Conservation (phyloP, 2,329 filamentous ascomycete genomes). For the Colletotrichum shisoi region DNA sequence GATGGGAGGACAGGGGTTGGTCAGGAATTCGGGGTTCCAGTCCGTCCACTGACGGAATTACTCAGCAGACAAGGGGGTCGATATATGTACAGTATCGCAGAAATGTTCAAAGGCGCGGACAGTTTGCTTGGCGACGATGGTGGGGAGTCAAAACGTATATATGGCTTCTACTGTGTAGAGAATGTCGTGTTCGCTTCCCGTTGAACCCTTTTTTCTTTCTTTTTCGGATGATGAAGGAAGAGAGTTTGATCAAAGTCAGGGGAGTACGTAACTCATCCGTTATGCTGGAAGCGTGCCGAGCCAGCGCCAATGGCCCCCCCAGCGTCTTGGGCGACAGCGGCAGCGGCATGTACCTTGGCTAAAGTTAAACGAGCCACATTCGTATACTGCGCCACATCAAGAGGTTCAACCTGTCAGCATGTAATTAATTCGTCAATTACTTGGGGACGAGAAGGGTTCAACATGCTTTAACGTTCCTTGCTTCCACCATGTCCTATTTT, state of each 20-base stretch:
- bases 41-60: conserved; percentile 19
- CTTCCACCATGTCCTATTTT: too few relatives aligned
- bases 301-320: conserved; percentile 2
- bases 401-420: too few relatives aligned
- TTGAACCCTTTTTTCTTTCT: not conserved
- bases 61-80: conserved; percentile 29
- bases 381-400: conserved; percentile 28
- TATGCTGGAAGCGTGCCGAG: conserved; percentile 20
- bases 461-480: too few relatives aligned
- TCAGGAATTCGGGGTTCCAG: conserved; percentile 21
- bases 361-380: conserved; percentile 9
- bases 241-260: conserved; percentile 26
- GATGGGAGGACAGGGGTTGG: conserved; percentile 13
- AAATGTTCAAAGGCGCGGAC: not conserved
- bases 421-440: too few relatives aligned
- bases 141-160: not conserved
- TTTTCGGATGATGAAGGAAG: conserved; percentile 34
- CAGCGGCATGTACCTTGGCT: not conserved
- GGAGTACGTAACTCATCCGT: conserved; percentile 28
- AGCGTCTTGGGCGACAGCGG: conserved; percentile 11
- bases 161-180: not conserved
- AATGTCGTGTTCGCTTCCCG: not conserved
- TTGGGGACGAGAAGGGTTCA: too few relatives aligned
- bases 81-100: not conserved
- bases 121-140: not conserved